Conservation (phyloP, 208 protist genomes). For the Kentomonas sorsogonicus region DNA sequence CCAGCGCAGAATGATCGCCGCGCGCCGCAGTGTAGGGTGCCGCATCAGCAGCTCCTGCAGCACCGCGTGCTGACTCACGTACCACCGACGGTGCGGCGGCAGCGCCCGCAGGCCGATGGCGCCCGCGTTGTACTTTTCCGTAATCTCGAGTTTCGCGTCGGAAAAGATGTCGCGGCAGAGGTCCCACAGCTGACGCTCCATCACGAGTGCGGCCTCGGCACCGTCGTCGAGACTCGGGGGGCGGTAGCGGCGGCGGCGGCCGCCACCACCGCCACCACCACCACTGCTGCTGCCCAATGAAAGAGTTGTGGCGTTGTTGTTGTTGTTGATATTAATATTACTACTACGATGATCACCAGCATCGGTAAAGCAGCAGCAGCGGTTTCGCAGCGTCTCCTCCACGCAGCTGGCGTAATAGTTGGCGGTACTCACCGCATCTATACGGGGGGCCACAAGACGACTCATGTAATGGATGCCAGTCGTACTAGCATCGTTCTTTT, state of each 20-base stretch:
- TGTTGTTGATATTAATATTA: too few species aligned
- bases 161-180: conserved; percentile 46
- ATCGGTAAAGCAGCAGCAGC: too few species aligned
- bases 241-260: neutral
- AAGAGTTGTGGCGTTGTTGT: too few species aligned
- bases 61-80: conserved; percentile 66
- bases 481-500: too few species aligned
- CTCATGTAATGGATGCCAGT: too few species aligned
- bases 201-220: neutral
- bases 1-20: conserved; percentile 66
- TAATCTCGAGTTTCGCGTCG: conserved; percentile 36
- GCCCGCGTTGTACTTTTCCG: conserved; percentile 44
- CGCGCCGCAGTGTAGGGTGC: conserved; percentile 47
- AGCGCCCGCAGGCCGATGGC: conserved; percentile 50
- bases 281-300: neutral
- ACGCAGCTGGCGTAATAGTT: too few species aligned
- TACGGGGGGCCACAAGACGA: too few species aligned
- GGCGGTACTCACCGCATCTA: too few species aligned
- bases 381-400: too few species aligned
- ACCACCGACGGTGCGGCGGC: conserved; percentile 75
- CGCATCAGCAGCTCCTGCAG: conserved; percentile 65
- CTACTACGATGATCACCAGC: too few species aligned
- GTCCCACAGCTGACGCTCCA: conserved; percentile 58
- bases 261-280: neutral
- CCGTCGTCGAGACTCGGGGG: neutral